These are phyloP conservation scores for Sporisorium sorghi DNA, from an alignment of 1,284 basidiomycete genomes.

Conservation along the genomic window DNA sequence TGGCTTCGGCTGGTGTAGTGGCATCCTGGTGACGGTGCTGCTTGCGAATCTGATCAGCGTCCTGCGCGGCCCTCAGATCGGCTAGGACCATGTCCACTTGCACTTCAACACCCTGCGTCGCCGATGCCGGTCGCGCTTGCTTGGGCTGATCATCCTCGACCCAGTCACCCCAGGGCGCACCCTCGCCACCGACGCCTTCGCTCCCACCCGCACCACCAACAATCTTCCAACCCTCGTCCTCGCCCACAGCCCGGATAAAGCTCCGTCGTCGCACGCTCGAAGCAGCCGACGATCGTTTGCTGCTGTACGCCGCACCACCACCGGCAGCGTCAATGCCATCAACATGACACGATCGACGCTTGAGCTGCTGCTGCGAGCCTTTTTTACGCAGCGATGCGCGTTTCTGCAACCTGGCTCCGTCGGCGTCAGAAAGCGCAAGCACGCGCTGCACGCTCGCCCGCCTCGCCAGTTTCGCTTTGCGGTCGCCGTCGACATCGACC, in stretches of 20 bases:
- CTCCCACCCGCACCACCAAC: not conserved
- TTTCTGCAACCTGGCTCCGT: conserved; percentile 14
- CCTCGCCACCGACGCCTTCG: not conserved
- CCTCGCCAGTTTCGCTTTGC: not conserved
- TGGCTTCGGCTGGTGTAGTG: not conserved
- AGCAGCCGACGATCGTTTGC: conserved; percentile 25
- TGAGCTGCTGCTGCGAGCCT: conserved; percentile 12
- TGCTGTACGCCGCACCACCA: not conserved
- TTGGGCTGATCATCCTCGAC: conserved; percentile 8
- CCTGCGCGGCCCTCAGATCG: conserved; percentile 16
- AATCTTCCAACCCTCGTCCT: conserved; percentile 29
- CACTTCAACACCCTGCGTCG: conserved; percentile 7
- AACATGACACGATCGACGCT: conserved; percentile 24
- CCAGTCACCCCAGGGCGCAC: conserved; percentile 10
- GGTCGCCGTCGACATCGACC: not conserved
- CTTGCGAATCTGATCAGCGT: conserved; percentile 7
- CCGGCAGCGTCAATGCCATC: not conserved
- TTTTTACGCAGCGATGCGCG: conserved; percentile 13
- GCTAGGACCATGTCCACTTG: conserved; percentile 26
- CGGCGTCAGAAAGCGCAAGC: conserved; percentile 28
- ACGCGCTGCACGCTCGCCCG: conserved; percentile 40
- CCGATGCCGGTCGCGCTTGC: not conserved
- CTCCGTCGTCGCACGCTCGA: conserved; percentile 11
- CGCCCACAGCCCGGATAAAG: conserved; percentile 12
- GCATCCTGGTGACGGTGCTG: not conserved